Evolutionary conservation across 768 basidiomycete genomes (phyloP).

Genomic region (Lactifluus hygrophoroides): DNA sequence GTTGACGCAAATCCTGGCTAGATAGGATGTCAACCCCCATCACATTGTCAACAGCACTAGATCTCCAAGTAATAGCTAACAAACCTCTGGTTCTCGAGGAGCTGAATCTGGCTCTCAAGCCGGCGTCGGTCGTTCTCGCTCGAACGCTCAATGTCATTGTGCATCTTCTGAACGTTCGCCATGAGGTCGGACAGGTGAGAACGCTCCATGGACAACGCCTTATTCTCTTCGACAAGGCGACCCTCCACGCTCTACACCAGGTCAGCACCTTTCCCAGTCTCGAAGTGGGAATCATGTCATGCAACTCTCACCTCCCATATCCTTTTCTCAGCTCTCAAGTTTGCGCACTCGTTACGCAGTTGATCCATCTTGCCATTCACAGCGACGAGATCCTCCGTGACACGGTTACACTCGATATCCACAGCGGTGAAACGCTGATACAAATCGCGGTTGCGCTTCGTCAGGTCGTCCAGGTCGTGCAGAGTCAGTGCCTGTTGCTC

Average conservation of each 20-base stretch:
- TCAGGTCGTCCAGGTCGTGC: constrained; percentile 56
- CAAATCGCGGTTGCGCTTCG: constrained; percentile 61
- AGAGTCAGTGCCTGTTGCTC: constrained; percentile 57
- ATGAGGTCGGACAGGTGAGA: constrained; percentile 83
- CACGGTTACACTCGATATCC: constrained; percentile 66
- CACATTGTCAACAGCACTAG: neutral
- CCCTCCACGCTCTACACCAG: constrained; percentile 56
- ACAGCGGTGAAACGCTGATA: constrained; percentile 65
- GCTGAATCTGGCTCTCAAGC: constrained; percentile 69
- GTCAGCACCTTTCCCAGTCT: neutral
- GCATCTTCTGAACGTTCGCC: constrained; percentile 85
- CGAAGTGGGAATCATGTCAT: neutral
- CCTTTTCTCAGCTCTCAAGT: constrained; percentile 86
- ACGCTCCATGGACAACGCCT: constrained; percentile 67
- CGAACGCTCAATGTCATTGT: constrained; percentile 76
- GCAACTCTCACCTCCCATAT: constrained; percentile 70
- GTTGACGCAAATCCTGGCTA: constrained; percentile 67
- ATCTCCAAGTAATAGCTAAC: too few relatives aligned
- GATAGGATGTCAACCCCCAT: neutral
- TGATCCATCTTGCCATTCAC: constrained; percentile 60
- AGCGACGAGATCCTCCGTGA: constrained; percentile 54
- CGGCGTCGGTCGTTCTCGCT: constrained; percentile 76
- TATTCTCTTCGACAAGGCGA: constrained; percentile 82
- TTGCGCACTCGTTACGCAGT: constrained; percentile 77
- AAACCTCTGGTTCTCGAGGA: constrained; percentile 73